Base-by-base conservation (phyloP, 805 yeast genomes). In the Yarrowia sp. region DNA sequence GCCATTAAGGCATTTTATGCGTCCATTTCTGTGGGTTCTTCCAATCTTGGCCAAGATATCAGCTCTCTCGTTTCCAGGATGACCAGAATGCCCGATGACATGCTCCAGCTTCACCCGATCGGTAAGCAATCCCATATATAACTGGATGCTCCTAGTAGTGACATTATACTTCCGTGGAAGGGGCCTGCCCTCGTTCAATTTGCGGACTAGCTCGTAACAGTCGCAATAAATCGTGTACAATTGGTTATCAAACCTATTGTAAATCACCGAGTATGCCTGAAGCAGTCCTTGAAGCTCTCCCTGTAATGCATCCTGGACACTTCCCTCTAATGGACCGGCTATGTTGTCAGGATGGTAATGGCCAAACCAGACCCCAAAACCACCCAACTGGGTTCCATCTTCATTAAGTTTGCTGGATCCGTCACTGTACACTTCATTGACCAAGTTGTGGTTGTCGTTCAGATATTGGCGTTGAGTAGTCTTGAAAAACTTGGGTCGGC, bases 11-110 rank as follows among this genome's bases (percentile, higher is more conserved):
- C 43, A 52, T 1, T 9, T 6, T 4, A 52, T 52, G 17, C 13
- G n/a, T 3, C 43, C 43, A 3, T 7, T 15, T 52, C 43, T 52
- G 0, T 9, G 5, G 9, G 20, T 17, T 52, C 58, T 7, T 24
- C 58, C 58, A 43, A 52, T 52, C 14, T 52, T 52, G 9, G 58
- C 58, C 43, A 52, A 17, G 7, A 52, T 52, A 24, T 52, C 58
- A 0, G 58, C 58, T 9, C 58, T 13, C 8, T 52, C 58, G 19
- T 52, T 52, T 36, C 58, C 58, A 38, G 58, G 58, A 14, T 52
- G 42, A 3, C 58, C 58, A 14, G 30, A 36, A 15, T 52, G 58
- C 1, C 58, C 58, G n/a, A 14, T 1, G 14, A 52, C 9, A 9
- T 52, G 58, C 12, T 19, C 34, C 2, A 52, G 58, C 13, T 8